Evolutionary conservation across 495 filamentous ascomycete genomes (phyloP), one percentile per base, ranked within the genome.

Genomic region (Cladorrhinum samala): DNA sequence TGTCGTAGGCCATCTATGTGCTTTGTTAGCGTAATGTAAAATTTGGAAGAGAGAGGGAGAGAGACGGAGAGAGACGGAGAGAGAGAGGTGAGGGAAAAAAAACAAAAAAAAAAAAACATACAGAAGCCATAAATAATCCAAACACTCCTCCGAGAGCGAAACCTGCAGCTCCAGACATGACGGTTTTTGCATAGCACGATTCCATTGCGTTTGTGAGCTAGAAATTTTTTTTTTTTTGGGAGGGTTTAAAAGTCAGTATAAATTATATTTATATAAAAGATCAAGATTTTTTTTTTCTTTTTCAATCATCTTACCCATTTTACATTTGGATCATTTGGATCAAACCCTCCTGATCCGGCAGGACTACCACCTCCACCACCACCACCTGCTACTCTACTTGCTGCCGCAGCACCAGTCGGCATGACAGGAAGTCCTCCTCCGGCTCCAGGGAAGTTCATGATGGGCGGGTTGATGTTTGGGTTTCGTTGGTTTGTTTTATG

Each of bases 131-230:
- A 70, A 96, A 96, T 55, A 96, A 74, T 45, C 91, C 91, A 58
- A 96, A 96, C n/a, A 88, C 70, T 58, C 89, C 92, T 49, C 91
- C 91, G 38, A 96, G 82, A 23, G 82, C 91, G 63, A 96, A 95
- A 9, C 91, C 91, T 76, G 89, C 89, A 16, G 78, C 85, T 36
- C 91, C 92, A 1, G 88, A 82, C 44, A 96, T 81, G 49, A 78
- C 85, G 11, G 88, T 88, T 64, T 96, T 96, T 33, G 81, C 78
- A 9, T 85, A 85, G 69, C 91, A 96, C 5, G 86, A 91, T 67
- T 96, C 91, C 88, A 94, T 94, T 36, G 81, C 80, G 19, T 62
- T 63, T 4, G 55, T 91, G 54, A 59, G 50, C 62, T 54, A 55
- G 38, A 11, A 14, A 17, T 14, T 20, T 23, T 19, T 4, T 38